phyloP scores from a whole-genome alignment of 2,329 filamentous ascomycete genomes.

The Neonectria coccinea region DNA sequence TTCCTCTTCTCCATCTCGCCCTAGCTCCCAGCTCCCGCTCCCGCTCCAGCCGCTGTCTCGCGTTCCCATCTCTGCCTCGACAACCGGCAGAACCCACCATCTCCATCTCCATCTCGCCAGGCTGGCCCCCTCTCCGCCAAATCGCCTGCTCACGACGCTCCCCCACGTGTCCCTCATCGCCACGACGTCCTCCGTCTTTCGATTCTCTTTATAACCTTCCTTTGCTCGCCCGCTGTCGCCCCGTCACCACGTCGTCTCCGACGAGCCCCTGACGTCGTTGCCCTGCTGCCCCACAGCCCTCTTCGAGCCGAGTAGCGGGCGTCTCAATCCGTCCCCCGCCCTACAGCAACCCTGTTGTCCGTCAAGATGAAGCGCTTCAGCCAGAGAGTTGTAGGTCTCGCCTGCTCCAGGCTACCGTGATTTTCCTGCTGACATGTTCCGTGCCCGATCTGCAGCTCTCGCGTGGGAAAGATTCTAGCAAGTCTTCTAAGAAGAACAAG shows the following conservation, averaged over 20 bases:
- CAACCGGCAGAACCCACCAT: constrained; percentile 33
- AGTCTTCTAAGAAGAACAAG: constrained; percentile 83
- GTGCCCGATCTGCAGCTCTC: constrained; percentile 75
- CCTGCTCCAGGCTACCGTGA: not conserved
- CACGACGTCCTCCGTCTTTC: constrained; percentile 30
- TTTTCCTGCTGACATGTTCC: constrained; percentile 31
- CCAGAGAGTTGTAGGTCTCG: constrained; percentile 88
- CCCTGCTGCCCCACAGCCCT: constrained; percentile 47
- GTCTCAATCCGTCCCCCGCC: constrained; percentile 44
- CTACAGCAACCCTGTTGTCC: constrained; percentile 43
- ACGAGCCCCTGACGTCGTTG: constrained; percentile 49
- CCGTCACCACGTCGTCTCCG: constrained; percentile 36
- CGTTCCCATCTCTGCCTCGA: constrained; percentile 32
- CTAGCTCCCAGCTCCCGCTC: constrained; percentile 31
- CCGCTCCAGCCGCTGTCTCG: constrained; percentile 30
- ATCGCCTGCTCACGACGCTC: constrained; percentile 33
- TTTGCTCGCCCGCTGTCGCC: constrained; percentile 31
- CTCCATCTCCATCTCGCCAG: constrained; percentile 32
- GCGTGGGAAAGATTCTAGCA: constrained; percentile 86
- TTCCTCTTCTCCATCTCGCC: constrained; percentile 27
- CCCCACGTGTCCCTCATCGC: constrained; percentile 31
- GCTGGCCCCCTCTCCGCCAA: constrained; percentile 38
- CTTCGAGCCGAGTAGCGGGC: constrained; percentile 43
- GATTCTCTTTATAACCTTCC: constrained; percentile 25
- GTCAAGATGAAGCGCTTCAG: constrained; percentile 95